Evolutionary conservation across 176 grass and related monocot species (phyloP).

Genomic region (Triticum dicoccoides): DNA sequence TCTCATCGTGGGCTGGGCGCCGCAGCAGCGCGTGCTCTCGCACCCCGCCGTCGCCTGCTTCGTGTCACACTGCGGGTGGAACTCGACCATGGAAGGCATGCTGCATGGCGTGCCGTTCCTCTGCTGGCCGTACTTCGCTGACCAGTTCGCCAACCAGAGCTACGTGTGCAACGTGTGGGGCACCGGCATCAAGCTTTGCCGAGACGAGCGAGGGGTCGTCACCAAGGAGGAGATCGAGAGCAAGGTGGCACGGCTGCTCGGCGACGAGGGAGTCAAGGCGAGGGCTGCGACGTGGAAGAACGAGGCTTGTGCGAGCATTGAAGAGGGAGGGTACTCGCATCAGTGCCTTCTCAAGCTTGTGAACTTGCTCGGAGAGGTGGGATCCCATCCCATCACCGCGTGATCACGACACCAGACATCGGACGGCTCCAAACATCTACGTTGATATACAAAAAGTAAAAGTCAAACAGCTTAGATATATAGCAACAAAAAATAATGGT

Average conservation of each 20-base stretch:
- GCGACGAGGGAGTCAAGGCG: conserved; percentile 22
- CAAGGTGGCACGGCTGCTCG: conserved; percentile 36
- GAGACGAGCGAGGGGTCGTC: conserved; percentile 32
- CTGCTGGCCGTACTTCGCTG: conserved; percentile 12
- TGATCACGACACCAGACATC: no score
- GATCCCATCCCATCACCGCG: no score
- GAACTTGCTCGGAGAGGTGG: neutral
- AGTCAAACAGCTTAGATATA: no score
- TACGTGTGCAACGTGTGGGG: conserved; percentile 60
- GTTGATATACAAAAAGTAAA: no score
- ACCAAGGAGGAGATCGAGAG: conserved; percentile 36
- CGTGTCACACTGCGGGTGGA: conserved; percentile 57
- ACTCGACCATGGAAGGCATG: conserved; percentile 54
- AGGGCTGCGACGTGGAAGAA: neutral
- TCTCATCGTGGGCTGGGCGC: conserved; percentile 38
- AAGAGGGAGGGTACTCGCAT: neutral
- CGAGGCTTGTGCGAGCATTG: neutral
- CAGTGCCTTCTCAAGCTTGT: neutral
- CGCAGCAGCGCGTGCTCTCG: conserved; percentile 54
- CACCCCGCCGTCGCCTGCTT: conserved; percentile 45
- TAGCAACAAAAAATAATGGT: no score
- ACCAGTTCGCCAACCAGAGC: conserved; percentile 50
- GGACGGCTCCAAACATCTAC: no score
- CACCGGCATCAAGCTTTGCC: conserved; percentile 27
- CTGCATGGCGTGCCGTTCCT: conserved; percentile 47